Conservation (phyloP, 441 rosid species). For the Breynia disticha region DNA sequence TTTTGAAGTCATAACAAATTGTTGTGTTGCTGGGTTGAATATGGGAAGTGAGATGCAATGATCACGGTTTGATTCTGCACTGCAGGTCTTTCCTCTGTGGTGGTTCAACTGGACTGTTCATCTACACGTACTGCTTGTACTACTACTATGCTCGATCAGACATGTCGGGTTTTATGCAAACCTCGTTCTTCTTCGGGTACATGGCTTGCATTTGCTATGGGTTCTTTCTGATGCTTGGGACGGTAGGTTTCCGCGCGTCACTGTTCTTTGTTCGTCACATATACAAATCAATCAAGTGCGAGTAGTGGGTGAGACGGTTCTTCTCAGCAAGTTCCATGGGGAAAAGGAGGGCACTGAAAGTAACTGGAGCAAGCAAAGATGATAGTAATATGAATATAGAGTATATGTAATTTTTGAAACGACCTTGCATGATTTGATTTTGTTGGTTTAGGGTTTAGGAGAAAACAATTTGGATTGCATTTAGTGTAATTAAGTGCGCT, state of each 20-base stretch:
- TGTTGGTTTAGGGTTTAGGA: too few relatives aligned
- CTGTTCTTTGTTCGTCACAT: constrained; percentile 45
- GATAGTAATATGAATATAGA: too few relatives aligned
- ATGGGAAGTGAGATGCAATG: not conserved
- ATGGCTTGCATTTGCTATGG: constrained; percentile 52
- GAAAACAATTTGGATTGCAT: too few relatives aligned
- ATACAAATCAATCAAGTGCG: constrained; percentile 42
- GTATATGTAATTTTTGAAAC: too few relatives aligned
- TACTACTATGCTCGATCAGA: constrained; percentile 42
- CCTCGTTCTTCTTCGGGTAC: constrained; percentile 49
- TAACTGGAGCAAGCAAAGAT: too few relatives aligned
- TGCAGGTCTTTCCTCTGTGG: constrained; percentile 41
- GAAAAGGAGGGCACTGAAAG: too few relatives aligned
- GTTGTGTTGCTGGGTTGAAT: not conserved
- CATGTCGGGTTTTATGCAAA: constrained; percentile 54
- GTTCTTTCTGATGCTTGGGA: constrained; percentile 47
- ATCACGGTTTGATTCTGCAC: constrained; percentile 5
- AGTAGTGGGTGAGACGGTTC: constrained; percentile 15
- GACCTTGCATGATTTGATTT: too few relatives aligned
- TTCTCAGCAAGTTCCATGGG: too few relatives aligned
- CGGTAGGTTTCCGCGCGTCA: constrained; percentile 37
- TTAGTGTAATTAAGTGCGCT: too few relatives aligned
- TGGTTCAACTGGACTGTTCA: constrained; percentile 44
- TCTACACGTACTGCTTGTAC: constrained; percentile 39
- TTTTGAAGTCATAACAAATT: not conserved